Evolutionary conservation across 2,329 filamentous ascomycete genomes (phyloP).

Genomic region (Calonectria pauciramosa): DNA sequence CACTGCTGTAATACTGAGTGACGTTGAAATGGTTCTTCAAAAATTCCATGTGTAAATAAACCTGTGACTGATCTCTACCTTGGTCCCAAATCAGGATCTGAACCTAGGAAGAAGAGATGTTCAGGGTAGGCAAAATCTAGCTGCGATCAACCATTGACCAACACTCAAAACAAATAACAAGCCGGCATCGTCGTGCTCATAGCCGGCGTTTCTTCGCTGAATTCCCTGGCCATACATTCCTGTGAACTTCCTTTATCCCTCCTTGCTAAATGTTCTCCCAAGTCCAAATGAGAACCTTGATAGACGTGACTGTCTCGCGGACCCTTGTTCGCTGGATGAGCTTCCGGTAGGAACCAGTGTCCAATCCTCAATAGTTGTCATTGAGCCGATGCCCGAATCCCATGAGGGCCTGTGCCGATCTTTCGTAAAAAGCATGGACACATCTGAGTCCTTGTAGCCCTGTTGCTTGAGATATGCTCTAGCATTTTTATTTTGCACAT

Average conservation of each 20-base stretch:
- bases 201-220: background rate
- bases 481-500: background rate
- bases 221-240: background rate
- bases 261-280: background rate
- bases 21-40: background rate
- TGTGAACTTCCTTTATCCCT: background rate
- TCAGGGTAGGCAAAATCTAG: background rate
- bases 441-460: background rate
- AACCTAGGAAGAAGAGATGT: background rate
- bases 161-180: background rate
- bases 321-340: background rate
- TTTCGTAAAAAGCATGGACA: background rate
- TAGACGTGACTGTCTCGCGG: background rate
- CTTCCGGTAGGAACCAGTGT: background rate
- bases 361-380: background rate
- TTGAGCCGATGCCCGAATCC: background rate
- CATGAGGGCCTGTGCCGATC: background rate
- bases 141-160: background rate
- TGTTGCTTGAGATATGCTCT: background rate
- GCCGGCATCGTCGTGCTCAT: background rate
- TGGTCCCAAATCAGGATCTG: background rate
- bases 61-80: background rate
- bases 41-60: background rate
- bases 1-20: background rate
- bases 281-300: background rate